These are phyloP conservation scores for Ophiobolus disseminans DNA, from an alignment of 2,329 filamentous ascomycete genomes.

Conservation along the genomic window DNA sequence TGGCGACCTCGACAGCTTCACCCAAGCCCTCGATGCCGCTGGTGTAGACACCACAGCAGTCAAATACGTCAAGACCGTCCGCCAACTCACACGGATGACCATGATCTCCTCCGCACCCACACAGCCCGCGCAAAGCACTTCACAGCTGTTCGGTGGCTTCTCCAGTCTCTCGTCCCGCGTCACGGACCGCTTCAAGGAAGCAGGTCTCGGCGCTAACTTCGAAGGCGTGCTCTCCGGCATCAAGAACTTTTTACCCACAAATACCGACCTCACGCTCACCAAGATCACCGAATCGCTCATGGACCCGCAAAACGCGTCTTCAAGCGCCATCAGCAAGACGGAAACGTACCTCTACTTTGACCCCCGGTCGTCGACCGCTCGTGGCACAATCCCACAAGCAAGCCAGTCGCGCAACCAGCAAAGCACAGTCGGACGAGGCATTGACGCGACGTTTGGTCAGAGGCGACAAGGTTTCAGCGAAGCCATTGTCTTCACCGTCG, in stretches of 20 bases:
- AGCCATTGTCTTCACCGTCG: conserved; percentile 88
- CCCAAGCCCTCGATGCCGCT: conserved; percentile 77
- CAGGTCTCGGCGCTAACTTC: conserved; percentile 84
- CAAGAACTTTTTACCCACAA: conserved; percentile 96
- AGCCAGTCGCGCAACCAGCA: conserved; percentile 60
- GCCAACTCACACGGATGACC: conserved; percentile 95
- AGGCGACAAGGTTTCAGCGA: conserved; percentile 87
- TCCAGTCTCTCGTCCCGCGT: conserved; percentile 89
- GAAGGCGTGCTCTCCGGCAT: conserved; percentile 94
- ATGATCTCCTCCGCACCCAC: conserved; percentile 88
- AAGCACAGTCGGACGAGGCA: conserved; percentile 61
- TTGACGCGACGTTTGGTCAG: conserved; percentile 87
- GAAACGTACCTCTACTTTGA: conserved; percentile 98
- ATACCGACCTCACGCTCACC: conserved; percentile 93
- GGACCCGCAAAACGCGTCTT: conserved; percentile 89
- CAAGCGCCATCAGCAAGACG: conserved; percentile 92
- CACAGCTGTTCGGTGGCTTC: conserved; percentile 90
- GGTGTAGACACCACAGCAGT: conserved; percentile 80
- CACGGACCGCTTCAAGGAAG: conserved; percentile 92
- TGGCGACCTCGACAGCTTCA: conserved; percentile 83
- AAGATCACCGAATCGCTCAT: conserved; percentile 99
- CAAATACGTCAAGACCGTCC: conserved; percentile 80
- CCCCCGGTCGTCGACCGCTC: conserved; percentile 87
- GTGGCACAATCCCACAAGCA: conserved; percentile 87
- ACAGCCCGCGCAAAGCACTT: conserved; percentile 68